Conservation (phyloP, 805 yeast species). For the Zygoascus bituminiphila region DNA sequence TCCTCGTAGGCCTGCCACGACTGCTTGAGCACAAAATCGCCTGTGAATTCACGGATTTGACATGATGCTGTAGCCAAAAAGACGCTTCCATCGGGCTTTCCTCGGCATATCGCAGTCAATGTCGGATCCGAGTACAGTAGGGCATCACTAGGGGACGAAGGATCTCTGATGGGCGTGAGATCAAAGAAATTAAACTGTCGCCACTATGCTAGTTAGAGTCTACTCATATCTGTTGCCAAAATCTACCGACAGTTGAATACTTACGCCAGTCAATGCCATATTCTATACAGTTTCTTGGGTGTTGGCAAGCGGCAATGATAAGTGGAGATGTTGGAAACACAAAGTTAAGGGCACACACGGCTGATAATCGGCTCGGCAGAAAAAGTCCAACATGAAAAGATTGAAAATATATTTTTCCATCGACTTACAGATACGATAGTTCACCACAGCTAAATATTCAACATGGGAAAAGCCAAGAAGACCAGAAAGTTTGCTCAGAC, state of each 20-base stretch:
- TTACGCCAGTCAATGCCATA: slow-evolving; percentile 7
- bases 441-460: too few relatives aligned
- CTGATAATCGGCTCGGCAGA: too few relatives aligned
- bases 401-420: too few relatives aligned
- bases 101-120: slow-evolving; percentile 54
- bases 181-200: slow-evolving; percentile 85
- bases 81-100: slow-evolving; percentile 39
- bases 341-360: too few relatives aligned
- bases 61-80: slow-evolving; percentile 51
- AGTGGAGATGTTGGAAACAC: neutral
- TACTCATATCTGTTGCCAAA: too few relatives aligned
- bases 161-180: slow-evolving; percentile 75
- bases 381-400: neutral
- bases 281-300: too few relatives aligned
- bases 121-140: slow-evolving; percentile 76
- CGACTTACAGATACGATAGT: too few relatives aligned
- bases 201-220: slow-evolving; percentile 39
- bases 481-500: slow-evolving; percentile 94
- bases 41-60: slow-evolving; percentile 47
- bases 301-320: neutral
- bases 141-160: slow-evolving; percentile 50
- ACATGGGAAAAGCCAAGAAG: slow-evolving; percentile 94
- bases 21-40: slow-evolving; percentile 37
- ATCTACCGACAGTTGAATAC: neutral
- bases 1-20: slow-evolving; percentile 57